phyloP scores from a whole-genome alignment of 73 alveolate species.

The Urostyla sp. region DNA sequence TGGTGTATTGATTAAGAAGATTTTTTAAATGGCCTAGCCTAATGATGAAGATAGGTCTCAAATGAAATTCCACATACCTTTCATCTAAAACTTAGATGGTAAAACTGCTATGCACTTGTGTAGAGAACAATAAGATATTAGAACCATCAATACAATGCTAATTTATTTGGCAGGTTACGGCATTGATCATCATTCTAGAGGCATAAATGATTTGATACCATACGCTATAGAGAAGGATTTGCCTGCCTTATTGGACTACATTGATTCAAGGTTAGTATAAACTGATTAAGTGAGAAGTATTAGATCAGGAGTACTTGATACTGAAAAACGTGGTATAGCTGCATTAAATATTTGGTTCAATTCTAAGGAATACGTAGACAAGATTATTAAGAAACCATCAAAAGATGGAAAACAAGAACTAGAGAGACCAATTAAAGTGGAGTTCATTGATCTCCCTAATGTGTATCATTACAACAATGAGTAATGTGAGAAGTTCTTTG shows the following conservation, averaged over 20 bases:
- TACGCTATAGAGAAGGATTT: conserved; percentile 9
- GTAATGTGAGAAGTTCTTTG: conserved; percentile 28
- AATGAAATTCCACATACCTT: conserved; percentile 36
- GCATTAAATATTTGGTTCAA: conserved; percentile 33
- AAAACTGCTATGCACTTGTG: conserved; percentile 33
- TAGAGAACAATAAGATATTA: conserved; percentile 2
- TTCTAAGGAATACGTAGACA: conserved; percentile 1
- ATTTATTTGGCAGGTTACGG: conserved; percentile 35
- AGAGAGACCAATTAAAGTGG: conserved; percentile 27
- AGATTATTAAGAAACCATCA: neutral
- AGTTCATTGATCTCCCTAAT: conserved; percentile 34
- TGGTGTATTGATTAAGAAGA: conserved; percentile 17
- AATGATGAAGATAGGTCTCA: conserved; percentile 37
- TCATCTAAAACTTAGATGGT: conserved; percentile 6
- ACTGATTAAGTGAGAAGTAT: conserved; percentile 8
- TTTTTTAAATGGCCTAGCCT: conserved; percentile 31
- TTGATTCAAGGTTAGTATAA: conserved; percentile 48
- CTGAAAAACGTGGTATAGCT: conserved; percentile 6
- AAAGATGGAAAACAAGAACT: conserved; percentile 11
- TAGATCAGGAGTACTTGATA: conserved; percentile 22
- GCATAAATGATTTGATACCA: conserved; percentile 19
- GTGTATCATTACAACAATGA: conserved; percentile 11
- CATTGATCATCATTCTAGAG: conserved; percentile 49
- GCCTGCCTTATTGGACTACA: conserved; percentile 20
- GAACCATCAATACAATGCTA: conserved; percentile 39